Evolutionary conservation across 306 rosid species (phyloP).

Genomic region (Canavalia ensiformis): DNA sequence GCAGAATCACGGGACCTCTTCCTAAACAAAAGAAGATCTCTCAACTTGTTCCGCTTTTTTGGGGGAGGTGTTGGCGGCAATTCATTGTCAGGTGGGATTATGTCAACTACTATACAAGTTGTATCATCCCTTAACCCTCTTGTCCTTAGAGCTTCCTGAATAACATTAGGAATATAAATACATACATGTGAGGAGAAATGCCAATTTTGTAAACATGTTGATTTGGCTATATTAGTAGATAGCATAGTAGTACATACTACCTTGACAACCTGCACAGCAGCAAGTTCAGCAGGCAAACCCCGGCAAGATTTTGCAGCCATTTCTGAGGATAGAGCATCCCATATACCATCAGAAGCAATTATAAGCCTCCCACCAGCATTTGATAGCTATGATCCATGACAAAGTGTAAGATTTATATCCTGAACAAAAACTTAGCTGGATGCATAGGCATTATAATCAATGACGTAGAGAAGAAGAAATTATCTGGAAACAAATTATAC

Average conservation of each 20-base stretch:
- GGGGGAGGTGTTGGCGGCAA: conserved; percentile 69
- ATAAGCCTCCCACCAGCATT: conserved; percentile 93
- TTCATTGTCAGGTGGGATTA: conserved; percentile 81
- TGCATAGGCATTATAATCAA: conserved; percentile 34
- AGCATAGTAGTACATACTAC: conserved; percentile 51
- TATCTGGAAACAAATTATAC: conserved; percentile 51
- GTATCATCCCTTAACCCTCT: conserved; percentile 96
- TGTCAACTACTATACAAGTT: conserved; percentile 89
- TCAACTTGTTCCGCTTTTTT: conserved; percentile 69
- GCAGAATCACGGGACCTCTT: conserved; percentile 70
- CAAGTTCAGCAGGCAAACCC: conserved; percentile 95
- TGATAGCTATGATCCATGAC: conserved; percentile 66
- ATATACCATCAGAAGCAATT: conserved; percentile 96
- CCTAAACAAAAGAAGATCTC: conserved; percentile 71
- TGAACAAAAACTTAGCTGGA: conserved; percentile 33
- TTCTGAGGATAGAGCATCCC: conserved; percentile 95
- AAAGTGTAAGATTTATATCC: conserved; percentile 49
- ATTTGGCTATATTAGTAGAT: conserved; percentile 30
- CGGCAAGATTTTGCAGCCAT: conserved; percentile 87
- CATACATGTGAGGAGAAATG: conserved; percentile 30
- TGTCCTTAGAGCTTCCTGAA: conserved; percentile 82
- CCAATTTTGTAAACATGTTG: conserved; percentile 29
- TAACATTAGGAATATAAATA: conserved; percentile 28
- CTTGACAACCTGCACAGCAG: conserved; percentile 95
- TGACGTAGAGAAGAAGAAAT: conserved; percentile 5